Percentiles rank a stretch among this genome's conserved stretches.
Evolutionary conservation across 768 basidiomycete genomes (phyloP).

Genomic region (Favolaschia claudopus): DNA sequence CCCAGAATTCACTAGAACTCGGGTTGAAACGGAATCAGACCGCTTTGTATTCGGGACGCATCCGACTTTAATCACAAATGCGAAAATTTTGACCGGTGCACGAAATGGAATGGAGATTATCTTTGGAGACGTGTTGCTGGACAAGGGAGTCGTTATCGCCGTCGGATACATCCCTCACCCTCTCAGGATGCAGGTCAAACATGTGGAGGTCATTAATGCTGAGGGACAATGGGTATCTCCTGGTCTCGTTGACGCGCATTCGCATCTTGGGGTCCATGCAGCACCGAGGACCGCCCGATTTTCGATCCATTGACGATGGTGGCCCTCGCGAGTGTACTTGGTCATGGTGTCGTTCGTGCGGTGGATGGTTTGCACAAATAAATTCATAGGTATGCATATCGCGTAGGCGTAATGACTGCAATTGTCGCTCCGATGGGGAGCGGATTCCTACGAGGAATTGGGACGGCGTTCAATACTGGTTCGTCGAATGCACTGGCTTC

Average conservation of each 20-base stretch:
- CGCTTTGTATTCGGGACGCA: slow-evolving; percentile 60
- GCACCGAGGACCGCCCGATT: slow-evolving; percentile 64
- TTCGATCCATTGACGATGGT: slow-evolving; percentile 53
- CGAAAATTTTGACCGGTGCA: slow-evolving; percentile 81
- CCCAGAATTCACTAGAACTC: slow-evolving; percentile 3
- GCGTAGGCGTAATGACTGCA: slow-evolving; percentile 74
- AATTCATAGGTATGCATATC: slow-evolving; percentile 69
- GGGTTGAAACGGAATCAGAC: slow-evolving; percentile 50
- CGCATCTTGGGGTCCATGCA: slow-evolving; percentile 56
- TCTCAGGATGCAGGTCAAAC: slow-evolving; percentile 2
- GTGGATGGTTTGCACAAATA: slow-evolving; percentile 61
- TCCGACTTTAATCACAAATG: slow-evolving; percentile 66
- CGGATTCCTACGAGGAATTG: slow-evolving; percentile 70
- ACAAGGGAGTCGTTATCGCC: slow-evolving; percentile 66
- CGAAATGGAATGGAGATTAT: slow-evolving; percentile 62
- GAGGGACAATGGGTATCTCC: slow-evolving; percentile 75
- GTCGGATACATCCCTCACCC: slow-evolving; percentile 51
- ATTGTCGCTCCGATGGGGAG: slow-evolving; percentile 63
- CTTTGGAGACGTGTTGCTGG: slow-evolving; percentile 66
- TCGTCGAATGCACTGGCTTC: slow-evolving; percentile 63
- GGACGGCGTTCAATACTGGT: slow-evolving; percentile 66
- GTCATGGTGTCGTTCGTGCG: slow-evolving; percentile 59
- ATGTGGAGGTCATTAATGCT: slow-evolving; percentile 55
- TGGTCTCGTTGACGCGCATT: slow-evolving; percentile 63
- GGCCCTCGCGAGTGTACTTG: slow-evolving; percentile 43